Evolutionary conservation across 2,329 filamentous ascomycete genomes (phyloP), one percentile per base, ranked within the genome.

Genomic region (Monosporascus ibericus): DNA sequence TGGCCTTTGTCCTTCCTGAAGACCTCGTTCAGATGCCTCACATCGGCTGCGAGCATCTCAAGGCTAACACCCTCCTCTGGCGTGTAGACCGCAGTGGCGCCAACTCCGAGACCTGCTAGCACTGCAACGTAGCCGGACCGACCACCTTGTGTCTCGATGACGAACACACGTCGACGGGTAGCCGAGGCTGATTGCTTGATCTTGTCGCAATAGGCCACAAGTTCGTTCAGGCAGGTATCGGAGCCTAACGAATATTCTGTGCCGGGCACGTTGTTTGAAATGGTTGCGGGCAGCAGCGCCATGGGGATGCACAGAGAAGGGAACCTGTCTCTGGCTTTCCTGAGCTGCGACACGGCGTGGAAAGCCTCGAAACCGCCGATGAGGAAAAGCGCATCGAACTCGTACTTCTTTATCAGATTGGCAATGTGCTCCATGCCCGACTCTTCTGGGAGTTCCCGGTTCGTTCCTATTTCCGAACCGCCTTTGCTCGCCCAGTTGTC

Each of bases 191-290:
- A 96, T 70, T 97, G 94, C 71, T 95, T 91, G 72, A 97, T 96
- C 65, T 92, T 92, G 76, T 99, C 94, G 68, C 92, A 96, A 73
- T 96, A 99, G 61, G 87, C 83, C 58, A 96, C 90, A 39, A 99
- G 79, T 51, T 95, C 91, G 73, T 99, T 99, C 57, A 99, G 76
- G 67, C 94, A 97, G 1, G 94, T 99, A 65, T 99, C 94, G 34
- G 91, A 96, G 44, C 94, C 94, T 46, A 99, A 83, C 1, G 91
- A 96, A 75, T 96, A 97, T 72, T 99, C 94, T 0, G 92, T 96
- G 39, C 94, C 94, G 0, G 94, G 94, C 5, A 99, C 94, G 69
- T 99, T 99, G 79, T 99, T 99, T 59, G 90, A 96, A 62, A 99
- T 92, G 9, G 94, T 99, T n/a, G 94, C 94, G 0, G 94, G 94